Conservation (phyloP, 139 green algal genomes). For the Pleodorina starrii region DNA sequence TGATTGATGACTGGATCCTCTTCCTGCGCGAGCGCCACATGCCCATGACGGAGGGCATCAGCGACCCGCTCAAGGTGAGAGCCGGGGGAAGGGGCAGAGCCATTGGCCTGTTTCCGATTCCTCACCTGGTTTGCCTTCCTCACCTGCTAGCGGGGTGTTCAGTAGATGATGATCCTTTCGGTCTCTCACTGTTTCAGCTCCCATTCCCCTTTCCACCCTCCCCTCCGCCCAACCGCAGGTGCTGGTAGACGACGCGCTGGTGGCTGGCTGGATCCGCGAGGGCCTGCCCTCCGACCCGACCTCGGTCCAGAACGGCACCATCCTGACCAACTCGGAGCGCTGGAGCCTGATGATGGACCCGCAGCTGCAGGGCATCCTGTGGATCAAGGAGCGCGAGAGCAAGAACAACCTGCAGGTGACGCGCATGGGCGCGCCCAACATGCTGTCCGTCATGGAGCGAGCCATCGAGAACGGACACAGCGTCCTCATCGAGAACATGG, state of each 20-base stretch:
- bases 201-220: too few relatives aligned
- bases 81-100: too few relatives aligned
- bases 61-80: slow-evolving; percentile 77
- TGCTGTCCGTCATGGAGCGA: slow-evolving; percentile 81
- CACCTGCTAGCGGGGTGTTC: too few relatives aligned
- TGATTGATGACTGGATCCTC: slow-evolving; percentile 82
- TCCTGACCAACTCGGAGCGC: slow-evolving; percentile 86
- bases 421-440: slow-evolving; percentile 85
- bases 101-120: too few relatives aligned
- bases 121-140: too few relatives aligned
- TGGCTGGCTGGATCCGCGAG: slow-evolving; percentile 84
- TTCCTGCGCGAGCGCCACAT: slow-evolving; percentile 78
- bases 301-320: slow-evolving; percentile 85
- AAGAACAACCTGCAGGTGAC: slow-evolving; percentile 85
- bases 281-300: slow-evolving; percentile 85
- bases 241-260: slow-evolving; percentile 84
- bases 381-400: slow-evolving; percentile 90
- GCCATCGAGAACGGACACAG: slow-evolving; percentile 85
- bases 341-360: slow-evolving; percentile 91
- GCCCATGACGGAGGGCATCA: slow-evolving; percentile 87
- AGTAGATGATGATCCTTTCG: too few relatives aligned
- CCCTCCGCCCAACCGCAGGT: slow-evolving; percentile 22
- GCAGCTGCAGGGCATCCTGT: slow-evolving; percentile 91
- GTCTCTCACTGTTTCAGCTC: too few relatives aligned
- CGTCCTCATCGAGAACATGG: slow-evolving; percentile 93